Base-by-base conservation (phyloP, 2,329 filamentous ascomycete genomes). In the Penicillium hordei region DNA sequence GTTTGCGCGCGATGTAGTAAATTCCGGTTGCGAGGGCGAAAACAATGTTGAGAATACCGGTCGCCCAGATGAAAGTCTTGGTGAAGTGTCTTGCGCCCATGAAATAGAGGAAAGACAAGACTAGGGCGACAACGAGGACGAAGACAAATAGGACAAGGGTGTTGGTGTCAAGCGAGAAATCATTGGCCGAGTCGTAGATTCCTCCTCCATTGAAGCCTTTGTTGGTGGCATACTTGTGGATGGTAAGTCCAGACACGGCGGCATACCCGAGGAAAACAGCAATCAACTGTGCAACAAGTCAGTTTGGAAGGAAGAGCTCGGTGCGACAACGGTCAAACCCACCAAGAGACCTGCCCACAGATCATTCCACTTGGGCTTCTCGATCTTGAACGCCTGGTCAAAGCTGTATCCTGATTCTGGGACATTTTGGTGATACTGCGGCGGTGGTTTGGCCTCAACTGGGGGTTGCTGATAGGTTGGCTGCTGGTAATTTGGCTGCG, bases 41-140 rank as follows among this genome's bases (percentile, higher is more conserved):
- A 54, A 89, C 78, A 67, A 96, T 89, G 74, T 97, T 95, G 56
- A 96, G 80, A 51, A 96, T 93, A 13, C 91, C 91, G 0, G 92
- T 95, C 39, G 92, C 84, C 90, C 91, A 97, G 71, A 97, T 95
- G 66, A 96, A 92, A 70, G 91, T 85, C 76, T 94, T 95, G 4
- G 93, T 92, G 64, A 93, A 93, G 46, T 84, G 77, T 55, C 91
- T 86, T 7, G 90, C 89, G 2, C 87, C 74, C 75, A 86, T 85
- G 67, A 97, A 86, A 72, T 97, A 97, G 23, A 77, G 81, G 69
- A 86, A 89, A 36, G 90, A 93, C 42, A 96, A 78, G 1, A 90
- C 82, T 23, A 93, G 81, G 5, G 91, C 89, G 39, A 92, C 81
- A 17, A 79, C 84, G 8, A 97, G 81, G 8, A 90, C 85, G 71